These are phyloP conservation scores for Phytophthora colocasiae DNA, from an alignment of 352 stramenopile species.

Conservation along the genomic window DNA sequence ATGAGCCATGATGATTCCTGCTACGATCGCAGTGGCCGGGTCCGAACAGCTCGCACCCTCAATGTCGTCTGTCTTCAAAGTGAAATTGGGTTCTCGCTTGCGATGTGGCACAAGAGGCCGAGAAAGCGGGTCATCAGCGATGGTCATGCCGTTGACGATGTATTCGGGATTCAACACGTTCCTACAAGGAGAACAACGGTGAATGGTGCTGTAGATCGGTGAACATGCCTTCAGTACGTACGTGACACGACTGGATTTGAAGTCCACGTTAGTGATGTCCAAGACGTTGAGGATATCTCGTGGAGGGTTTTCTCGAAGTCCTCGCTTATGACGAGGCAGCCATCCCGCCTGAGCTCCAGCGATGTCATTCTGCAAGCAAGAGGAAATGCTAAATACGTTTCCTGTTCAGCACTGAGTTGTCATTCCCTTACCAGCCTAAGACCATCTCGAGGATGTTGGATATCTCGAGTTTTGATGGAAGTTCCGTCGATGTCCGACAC, in stretches of 20 bases:
- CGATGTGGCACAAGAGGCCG: constrained; percentile 54
- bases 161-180: constrained; percentile 83
- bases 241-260: constrained; percentile 78
- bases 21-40: constrained; percentile 59
- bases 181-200: constrained; percentile 26
- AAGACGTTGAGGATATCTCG: constrained; percentile 68
- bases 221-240: constrained; percentile 24
- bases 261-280: constrained; percentile 79
- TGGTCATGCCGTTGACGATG: constrained; percentile 69
- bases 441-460: constrained; percentile 55
- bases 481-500: constrained; percentile 79
- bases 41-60: constrained; percentile 60
- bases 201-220: background rate
- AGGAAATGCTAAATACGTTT: background rate
- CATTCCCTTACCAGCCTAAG: constrained; percentile 45
- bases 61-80: constrained; percentile 71
- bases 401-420: background rate
- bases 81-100: constrained; percentile 53
- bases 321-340: constrained; percentile 61
- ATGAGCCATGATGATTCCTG: constrained; percentile 65
- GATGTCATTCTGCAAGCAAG: constrained; percentile 56
- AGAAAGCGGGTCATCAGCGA: constrained; percentile 57
- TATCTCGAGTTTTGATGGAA: constrained; percentile 46
- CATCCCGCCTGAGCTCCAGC: constrained; percentile 61
- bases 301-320: constrained; percentile 56